Evolutionary conservation across 176 grass and related monocot species (phyloP).

Genomic region (Musa schizocarpa): DNA sequence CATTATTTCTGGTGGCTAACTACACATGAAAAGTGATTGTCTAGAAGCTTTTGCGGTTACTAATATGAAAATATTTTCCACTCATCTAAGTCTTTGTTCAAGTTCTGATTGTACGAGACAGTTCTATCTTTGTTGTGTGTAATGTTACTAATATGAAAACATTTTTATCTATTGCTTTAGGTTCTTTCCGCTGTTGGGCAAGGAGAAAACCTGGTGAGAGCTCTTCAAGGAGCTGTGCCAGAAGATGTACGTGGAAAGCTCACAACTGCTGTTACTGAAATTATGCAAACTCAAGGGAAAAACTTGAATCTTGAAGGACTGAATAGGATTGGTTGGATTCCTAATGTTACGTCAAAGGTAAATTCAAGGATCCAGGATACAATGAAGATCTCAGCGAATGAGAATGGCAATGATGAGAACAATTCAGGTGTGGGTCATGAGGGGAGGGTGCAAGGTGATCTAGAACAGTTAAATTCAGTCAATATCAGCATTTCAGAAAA

Average conservation of each 20-base stretch:
- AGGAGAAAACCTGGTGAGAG: constrained; percentile 82
- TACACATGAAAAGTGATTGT: too few species aligned
- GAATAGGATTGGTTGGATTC: constrained; percentile 36
- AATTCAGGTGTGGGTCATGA: constrained; percentile 20
- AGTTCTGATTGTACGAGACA: too few species aligned
- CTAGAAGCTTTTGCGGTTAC: too few species aligned
- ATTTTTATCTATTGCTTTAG: constrained; percentile 27
- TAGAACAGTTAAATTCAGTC: constrained; percentile 26
- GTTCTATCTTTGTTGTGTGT: too few species aligned
- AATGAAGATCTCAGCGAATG: constrained; percentile 28
- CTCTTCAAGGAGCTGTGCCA: constrained; percentile 92
- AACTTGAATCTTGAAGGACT: constrained; percentile 58
- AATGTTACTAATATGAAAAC: too few species aligned
- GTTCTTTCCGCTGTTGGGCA: constrained; percentile 67
- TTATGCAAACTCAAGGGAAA: constrained; percentile 54
- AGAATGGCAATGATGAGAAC: constrained; percentile 31
- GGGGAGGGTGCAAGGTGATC: constrained; percentile 29
- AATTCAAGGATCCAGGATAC: constrained; percentile 45
- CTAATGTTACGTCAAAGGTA: constrained; percentile 29
- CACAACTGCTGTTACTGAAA: constrained; percentile 51
- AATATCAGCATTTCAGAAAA: constrained; percentile 27
- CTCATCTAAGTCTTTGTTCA: too few species aligned
- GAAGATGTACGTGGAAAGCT: constrained; percentile 94
- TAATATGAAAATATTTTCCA: too few species aligned
- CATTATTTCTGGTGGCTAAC: too few species aligned